A percentile compares a stretch with the other conserved stretches of the same genome.
These are phyloP conservation scores for Triticum dicoccoides DNA, from an alignment of 176 grass and related monocot genomes.

Conservation along the genomic window DNA sequence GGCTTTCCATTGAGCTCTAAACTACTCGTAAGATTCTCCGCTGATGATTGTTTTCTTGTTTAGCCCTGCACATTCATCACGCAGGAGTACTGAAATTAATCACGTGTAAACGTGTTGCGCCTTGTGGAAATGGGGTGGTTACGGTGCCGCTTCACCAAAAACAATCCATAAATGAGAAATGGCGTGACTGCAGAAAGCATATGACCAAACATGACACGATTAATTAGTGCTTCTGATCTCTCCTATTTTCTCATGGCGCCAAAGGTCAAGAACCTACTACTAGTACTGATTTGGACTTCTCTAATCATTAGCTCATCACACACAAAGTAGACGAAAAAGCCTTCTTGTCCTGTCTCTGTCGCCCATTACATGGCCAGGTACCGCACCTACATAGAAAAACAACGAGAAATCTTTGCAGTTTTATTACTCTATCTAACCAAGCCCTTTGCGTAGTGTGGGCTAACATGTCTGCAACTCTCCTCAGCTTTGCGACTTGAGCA, in stretches of 20 bases:
- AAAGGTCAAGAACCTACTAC: constrained; percentile 1
- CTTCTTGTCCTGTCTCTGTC: neutral
- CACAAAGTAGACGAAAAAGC: neutral
- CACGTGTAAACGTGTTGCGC: neutral
- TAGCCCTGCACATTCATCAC: neutral
- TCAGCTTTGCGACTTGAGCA: constrained; percentile 23
- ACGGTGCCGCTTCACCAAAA: neutral
- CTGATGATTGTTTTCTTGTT: neutral
- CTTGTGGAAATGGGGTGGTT: neutral
- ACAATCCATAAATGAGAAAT: neutral
- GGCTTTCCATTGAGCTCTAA: too few relatives aligned
- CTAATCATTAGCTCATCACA: constrained; percentile 10
- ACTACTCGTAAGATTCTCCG: neutral
- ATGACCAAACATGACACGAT: neutral
- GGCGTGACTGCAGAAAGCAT: neutral
- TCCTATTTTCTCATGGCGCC: neutral
- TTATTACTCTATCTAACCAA: neutral
- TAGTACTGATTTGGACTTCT: neutral
- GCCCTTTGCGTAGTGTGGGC: neutral
- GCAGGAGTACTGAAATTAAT: neutral
- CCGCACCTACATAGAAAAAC: neutral
- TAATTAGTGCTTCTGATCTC: neutral
- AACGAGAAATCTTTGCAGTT: neutral
- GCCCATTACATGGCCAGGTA: constrained; percentile 1
- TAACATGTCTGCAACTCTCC: constrained; percentile 22